A percentile compares a stretch with the other conserved stretches of the same genome.
These are phyloP conservation scores for Metschnikowia similis DNA, from an alignment of 805 yeast genomes.

Conservation along the genomic window DNA sequence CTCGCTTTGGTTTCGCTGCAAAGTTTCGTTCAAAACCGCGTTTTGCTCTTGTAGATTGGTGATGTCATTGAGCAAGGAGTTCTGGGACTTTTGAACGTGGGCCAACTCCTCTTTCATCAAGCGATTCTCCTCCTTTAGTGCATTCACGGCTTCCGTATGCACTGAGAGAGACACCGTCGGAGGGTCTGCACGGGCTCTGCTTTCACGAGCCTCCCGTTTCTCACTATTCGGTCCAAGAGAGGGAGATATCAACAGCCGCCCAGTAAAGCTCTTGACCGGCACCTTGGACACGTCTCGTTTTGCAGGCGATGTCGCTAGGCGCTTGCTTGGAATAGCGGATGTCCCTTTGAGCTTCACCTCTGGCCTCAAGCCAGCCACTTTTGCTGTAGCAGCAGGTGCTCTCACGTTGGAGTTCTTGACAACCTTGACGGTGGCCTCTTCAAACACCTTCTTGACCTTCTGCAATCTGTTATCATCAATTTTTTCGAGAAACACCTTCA, in stretches of 20 bases:
- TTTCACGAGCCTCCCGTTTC: constrained; percentile 4
- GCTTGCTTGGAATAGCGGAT: constrained; percentile 52
- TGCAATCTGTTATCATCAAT: constrained; percentile 70
- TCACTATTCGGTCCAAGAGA: constrained; percentile 4
- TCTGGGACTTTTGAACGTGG: constrained; percentile 20
- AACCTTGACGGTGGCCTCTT: constrained; percentile 49
- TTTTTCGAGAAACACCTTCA: constrained; percentile 56
- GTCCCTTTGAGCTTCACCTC: neutral
- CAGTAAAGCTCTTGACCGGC: constrained; percentile 36
- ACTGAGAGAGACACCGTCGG: neutral
- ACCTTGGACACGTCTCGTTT: constrained; percentile 17
- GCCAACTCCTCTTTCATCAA: constrained; percentile 33
- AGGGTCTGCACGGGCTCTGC: neutral
- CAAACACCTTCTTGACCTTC: constrained; percentile 60
- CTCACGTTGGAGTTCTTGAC: neutral
- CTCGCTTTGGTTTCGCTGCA: constrained; percentile 17
- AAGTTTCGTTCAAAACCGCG: constrained; percentile 1
- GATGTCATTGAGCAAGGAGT: constrained; percentile 23
- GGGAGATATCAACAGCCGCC: constrained; percentile 36
- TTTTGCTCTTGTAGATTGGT: constrained; percentile 28
- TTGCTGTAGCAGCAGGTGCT: constrained; percentile 3
- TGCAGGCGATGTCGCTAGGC: constrained; percentile 69
- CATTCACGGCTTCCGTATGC: constrained; percentile 25
- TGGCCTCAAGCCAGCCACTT: constrained; percentile 6
- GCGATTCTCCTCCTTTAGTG: constrained; percentile 51